These are phyloP conservation scores for Porodaedalea pini DNA, from an alignment of 1,284 basidiomycete genomes.

Conservation along the genomic window DNA sequence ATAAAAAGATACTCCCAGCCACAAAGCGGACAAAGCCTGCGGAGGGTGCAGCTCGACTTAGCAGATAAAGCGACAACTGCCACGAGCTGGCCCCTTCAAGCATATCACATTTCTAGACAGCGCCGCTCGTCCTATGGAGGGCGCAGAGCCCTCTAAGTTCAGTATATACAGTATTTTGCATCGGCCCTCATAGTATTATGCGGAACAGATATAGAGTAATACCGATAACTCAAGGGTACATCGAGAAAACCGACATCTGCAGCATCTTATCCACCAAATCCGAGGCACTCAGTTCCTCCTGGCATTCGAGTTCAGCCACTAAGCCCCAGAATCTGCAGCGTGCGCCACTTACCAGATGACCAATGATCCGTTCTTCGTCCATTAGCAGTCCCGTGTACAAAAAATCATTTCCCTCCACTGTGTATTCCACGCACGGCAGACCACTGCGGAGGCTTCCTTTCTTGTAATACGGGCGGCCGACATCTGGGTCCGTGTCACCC, in stretches of 20 bases:
- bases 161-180: no score
- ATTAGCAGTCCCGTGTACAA: conserved; percentile 5
- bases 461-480: not conserved
- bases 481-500: not conserved
- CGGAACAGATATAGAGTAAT: no score
- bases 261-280: not conserved
- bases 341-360: conserved; percentile 5
- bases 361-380: conserved; percentile 17
- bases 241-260: conserved; percentile 10
- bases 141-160: no score
- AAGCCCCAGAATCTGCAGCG: not conserved
- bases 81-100: no score
- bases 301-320: not conserved
- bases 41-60: no score
- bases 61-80: no score
- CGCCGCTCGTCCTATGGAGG: no score
- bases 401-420: not conserved
- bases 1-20: no score
- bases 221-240: conserved; percentile 6
- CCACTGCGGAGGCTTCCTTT: not conserved
- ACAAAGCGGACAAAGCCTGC: no score
- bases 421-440: conserved; percentile 13
- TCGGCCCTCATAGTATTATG: no score
- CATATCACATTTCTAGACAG: no score
- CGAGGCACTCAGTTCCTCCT: not conserved